phyloP scores from a whole-genome alignment of 2,329 filamentous ascomycete species.

The Talaromyces sp. region DNA sequence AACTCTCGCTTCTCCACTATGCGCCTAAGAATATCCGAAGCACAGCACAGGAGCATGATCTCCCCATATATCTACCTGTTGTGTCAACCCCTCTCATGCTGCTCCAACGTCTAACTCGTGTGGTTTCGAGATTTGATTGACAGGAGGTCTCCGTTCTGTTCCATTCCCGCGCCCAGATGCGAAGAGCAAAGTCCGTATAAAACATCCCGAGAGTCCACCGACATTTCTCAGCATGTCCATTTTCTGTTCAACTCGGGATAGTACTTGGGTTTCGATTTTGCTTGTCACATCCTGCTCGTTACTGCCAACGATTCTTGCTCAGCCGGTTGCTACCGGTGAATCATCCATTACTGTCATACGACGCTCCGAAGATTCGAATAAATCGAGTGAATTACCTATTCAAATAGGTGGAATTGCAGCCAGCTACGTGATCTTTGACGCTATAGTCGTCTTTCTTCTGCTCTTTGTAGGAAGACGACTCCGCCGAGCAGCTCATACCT shows the following conservation, averaged over 20 bases:
- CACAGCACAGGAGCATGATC: neutral
- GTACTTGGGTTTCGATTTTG: neutral
- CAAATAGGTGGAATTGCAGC: constrained; percentile 82
- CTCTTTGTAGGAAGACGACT: constrained; percentile 60
- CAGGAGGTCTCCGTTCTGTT: neutral
- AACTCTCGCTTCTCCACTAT: constrained; percentile 7
- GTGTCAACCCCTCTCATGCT: constrained; percentile 1
- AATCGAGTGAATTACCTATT: constrained; percentile 62
- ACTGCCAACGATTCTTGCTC: neutral
- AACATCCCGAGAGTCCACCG: constrained; percentile 4
- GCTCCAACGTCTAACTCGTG: neutral
- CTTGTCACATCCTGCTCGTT: neutral
- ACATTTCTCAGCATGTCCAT: constrained; percentile 10
- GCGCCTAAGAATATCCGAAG: neutral
- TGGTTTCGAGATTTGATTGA: constrained; percentile 8
- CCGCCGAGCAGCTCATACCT: constrained; percentile 50
- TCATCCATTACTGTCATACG: neutral
- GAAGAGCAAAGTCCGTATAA: constrained; percentile 3
- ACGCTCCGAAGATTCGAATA: constrained; percentile 32
- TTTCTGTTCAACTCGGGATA: neutral
- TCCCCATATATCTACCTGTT: constrained; percentile 6
- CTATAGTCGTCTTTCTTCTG: constrained; percentile 67
- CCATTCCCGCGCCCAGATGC: constrained; percentile 9
- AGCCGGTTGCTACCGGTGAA: neutral
- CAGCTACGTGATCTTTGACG: constrained; percentile 74